Evolutionary conservation across 202 grass and related monocot species (phyloP).

Genomic region (Hordeum pubiflorum): DNA sequence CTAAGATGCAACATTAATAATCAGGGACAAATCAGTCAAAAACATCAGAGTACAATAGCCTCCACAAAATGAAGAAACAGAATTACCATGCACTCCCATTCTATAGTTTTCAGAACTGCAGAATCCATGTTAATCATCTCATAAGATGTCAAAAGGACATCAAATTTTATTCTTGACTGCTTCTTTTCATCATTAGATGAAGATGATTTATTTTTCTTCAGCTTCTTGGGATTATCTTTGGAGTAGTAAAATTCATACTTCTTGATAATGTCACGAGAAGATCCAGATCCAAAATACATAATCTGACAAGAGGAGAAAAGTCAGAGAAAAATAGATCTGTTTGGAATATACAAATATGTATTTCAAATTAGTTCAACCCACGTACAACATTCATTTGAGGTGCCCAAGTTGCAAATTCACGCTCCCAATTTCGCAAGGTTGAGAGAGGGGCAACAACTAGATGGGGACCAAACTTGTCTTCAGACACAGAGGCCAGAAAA

Average conservation of each 20-base stretch:
- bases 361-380: slow-evolving; percentile 30
- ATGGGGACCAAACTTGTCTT: slow-evolving; percentile 74
- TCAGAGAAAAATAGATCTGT: not conserved
- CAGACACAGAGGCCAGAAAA: slow-evolving; percentile 77
- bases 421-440: slow-evolving; percentile 94
- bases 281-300: slow-evolving; percentile 82
- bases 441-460: slow-evolving; percentile 94
- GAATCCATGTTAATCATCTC: slow-evolving; percentile 99
- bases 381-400: slow-evolving; percentile 96
- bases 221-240: slow-evolving; percentile 64
- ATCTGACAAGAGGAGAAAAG: slow-evolving; percentile 48
- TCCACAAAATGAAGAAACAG: slow-evolving; percentile 18
- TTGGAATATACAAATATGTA: slow-evolving; percentile 21
- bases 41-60: slow-evolving; percentile 14
- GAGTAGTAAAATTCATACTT: slow-evolving; percentile 90
- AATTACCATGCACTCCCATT: slow-evolving; percentile 98
- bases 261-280: slow-evolving; percentile 71
- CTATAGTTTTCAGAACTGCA: slow-evolving; percentile 69
- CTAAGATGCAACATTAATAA: slow-evolving; percentile 37
- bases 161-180: slow-evolving; percentile 90
- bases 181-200: slow-evolving; percentile 56
- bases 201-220: slow-evolving; percentile 66
- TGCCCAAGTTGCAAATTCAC: slow-evolving; percentile 96
- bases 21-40: not conserved
- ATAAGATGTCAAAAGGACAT: slow-evolving; percentile 97